Base-by-base conservation (phyloP, 1,139 yeast genomes). In the Eremothecium coryli region DNA sequence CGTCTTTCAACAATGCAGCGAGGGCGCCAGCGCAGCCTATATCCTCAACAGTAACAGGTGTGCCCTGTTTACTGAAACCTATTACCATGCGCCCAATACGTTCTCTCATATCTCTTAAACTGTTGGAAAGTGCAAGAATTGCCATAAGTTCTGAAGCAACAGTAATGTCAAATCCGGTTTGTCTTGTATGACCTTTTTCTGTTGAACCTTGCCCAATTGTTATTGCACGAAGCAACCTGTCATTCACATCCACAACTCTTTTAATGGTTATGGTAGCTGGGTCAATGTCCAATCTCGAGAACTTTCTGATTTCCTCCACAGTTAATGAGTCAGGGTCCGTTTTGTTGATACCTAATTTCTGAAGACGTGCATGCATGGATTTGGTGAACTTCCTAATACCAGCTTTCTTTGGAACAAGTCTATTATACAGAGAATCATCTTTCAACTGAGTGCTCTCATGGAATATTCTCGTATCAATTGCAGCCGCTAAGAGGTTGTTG, bases 141-240 rank as follows among this genome's bases (percentile, higher is more conserved):
- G 90, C 90, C 93, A 81, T 81, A 43, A 77, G 64, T 59, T 81
- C 93, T 18, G 81, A 76, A 3, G 93, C 93, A 43, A 80, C 90
- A 10, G 90, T 77, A 49, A 81, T 81, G 54, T 81, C 93, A 62
- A 81, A 78, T 13, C 90, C 90, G 8, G 86, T 70, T 39, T 67
- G 61, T 54, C 90, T 71, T n/a, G 76, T 74, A 35, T 76, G 70
- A 38, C 77, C 82, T 55, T 78, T 80, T 61, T 81, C 93, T 32
- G 84, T 80, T 50, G 81, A 73, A 25, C 85, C 84, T 61, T 79
- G 70, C 29, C 90, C 90, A 45, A 80, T 65, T 10, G 88, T 80
- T 43, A 81, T 70, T 49, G 73, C 81, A 60, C 93, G 70, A 39
- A 81, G 68, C 61, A 77, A 74, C 60, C 93, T 70, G 56, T 81